Base-by-base conservation (phyloP, 169 alveolate genomes). In the Plasmodium coatneyi region DNA sequence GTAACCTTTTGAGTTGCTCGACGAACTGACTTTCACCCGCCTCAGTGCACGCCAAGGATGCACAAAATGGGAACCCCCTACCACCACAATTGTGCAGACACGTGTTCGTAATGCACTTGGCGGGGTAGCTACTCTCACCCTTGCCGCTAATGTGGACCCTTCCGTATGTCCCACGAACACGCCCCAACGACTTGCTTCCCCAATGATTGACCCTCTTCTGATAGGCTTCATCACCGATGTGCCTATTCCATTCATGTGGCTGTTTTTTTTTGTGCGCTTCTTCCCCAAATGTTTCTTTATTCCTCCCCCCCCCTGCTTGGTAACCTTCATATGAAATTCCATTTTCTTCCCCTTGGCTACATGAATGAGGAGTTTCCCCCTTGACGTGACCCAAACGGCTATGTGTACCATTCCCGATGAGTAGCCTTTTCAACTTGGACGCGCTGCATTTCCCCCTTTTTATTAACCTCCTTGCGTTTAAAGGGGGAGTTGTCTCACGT, bases 1-100 rank as follows among this genome's bases (percentile, higher is more conserved):
- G 80, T 43, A 89, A 80, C 43, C 34, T 66, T 70, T 80, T 41
- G 83, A 89, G 12, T 28, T 79, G 78, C 30, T 66, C 71, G 41
- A 89, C 72, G 7, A 89, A 56, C 34, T 66, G 32, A n/a, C 74
- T 25, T 71, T 83, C 56, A n/a, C 79, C 36, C 16, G 9, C 28
- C 34, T 41, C 25, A n/a, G 16, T 7, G 54, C 84, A 41, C 16
- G 2, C 84, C 5, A 43, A 12, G 16, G 54, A 30, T 16, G 39
- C 16, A 12, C 25, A 41, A 22, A 80, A 25, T 43, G 71, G 71
- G n/a, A 66, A 25, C n/a, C 76, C 19, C 6, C 36, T 66, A n/a
- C n/a, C 3, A 4, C 19, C 39, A 1, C n/a, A 66, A 19, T 25
- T 66, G 36, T 66, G 76, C 30, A 66, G 5, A 28, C 41, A 28